A percentile compares a stretch with the other conserved stretches of the same genome.
Evolutionary conservation across 345 rosid genomes (phyloP).

Genomic region (Litchi chinensis): DNA sequence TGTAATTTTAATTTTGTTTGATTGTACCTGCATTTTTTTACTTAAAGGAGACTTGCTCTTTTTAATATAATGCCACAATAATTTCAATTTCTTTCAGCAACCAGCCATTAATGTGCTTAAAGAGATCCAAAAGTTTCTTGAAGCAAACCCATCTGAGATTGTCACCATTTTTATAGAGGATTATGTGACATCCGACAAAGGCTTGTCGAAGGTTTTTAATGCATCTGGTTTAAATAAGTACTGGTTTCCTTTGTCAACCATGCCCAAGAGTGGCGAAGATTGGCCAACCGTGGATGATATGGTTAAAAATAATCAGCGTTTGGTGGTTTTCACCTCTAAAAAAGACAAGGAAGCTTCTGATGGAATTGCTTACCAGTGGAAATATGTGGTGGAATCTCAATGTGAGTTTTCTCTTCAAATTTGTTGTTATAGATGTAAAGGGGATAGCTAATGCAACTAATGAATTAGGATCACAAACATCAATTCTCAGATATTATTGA

Average conservation of each 20-base stretch:
- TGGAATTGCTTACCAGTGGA: constrained; percentile 91
- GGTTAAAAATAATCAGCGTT: constrained; percentile 78
- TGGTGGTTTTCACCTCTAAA: constrained; percentile 85
- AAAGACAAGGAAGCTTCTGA: constrained; percentile 78
- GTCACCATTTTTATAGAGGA: constrained; percentile 94
- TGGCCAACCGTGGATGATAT: constrained; percentile 95
- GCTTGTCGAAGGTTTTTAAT: constrained; percentile 80
- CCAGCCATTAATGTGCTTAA: constrained; percentile 79
- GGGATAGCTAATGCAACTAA: constrained; percentile 2
- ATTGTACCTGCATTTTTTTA: neutral
- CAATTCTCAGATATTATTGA: neutral
- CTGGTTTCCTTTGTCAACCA: constrained; percentile 67
- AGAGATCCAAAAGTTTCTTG: constrained; percentile 71
- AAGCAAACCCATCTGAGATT: constrained; percentile 75
- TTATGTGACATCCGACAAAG: constrained; percentile 73
- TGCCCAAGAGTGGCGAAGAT: constrained; percentile 82
- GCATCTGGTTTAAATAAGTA: constrained; percentile 73
- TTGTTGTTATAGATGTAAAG: neutral
- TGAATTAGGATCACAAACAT: neutral
- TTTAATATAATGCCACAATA: neutral
- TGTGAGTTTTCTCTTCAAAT: constrained; percentile 48
- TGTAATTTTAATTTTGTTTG: neutral
- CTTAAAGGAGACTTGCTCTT: neutral
- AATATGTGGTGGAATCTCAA: constrained; percentile 81
- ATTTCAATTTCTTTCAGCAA: constrained; percentile 47